Percentiles rank a stretch among this genome's conserved stretches.
Conservation (phyloP, 2,329 filamentous ascomycete genomes). For the Ustilaginoidea virens region DNA sequence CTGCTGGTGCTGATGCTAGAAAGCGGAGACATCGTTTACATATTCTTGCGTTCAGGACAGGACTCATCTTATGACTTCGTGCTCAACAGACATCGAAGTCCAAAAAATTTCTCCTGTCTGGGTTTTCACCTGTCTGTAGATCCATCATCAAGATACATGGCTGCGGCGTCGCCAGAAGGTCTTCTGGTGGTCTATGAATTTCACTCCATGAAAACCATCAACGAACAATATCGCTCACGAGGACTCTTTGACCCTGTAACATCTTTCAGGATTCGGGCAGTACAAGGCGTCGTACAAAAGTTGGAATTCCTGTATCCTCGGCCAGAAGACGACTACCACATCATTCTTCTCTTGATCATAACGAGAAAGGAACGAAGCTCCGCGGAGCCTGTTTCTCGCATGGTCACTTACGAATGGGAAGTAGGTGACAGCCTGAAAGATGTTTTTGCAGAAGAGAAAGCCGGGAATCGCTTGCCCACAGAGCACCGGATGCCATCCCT, state of each 20-base stretch:
- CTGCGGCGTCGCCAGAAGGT: conserved; percentile 54
- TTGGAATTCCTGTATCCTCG: conserved; percentile 74
- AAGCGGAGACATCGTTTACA: conserved; percentile 57
- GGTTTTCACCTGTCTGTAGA: conserved; percentile 62
- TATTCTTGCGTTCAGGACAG: conserved; percentile 42
- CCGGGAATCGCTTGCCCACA: conserved; percentile 33
- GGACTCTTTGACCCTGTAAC: conserved; percentile 44
- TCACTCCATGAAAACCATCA: conserved; percentile 37
- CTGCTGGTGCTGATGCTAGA: conserved; percentile 64
- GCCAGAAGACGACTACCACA: conserved; percentile 47
- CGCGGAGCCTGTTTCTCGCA: conserved; percentile 23
- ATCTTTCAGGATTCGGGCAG: conserved; percentile 22
- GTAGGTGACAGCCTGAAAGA: conserved; percentile 29
- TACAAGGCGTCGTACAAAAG: conserved; percentile 65
- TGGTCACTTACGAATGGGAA: conserved; percentile 48
- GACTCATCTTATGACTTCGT: conserved; percentile 42
- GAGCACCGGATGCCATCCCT: conserved; percentile 48
- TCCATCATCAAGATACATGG: conserved; percentile 52
- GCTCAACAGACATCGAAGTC: conserved; percentile 41
- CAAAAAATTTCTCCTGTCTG: conserved; percentile 40
- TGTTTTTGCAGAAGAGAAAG: conserved; percentile 29
- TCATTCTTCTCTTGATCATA: conserved; percentile 60
- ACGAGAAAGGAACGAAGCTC: conserved; percentile 22
- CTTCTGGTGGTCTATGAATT: conserved; percentile 60
- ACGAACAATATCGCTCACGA: conserved; percentile 27